phyloP scores from a whole-genome alignment of 108 stramenopile species.

The Cyclotella kingstonii region DNA sequence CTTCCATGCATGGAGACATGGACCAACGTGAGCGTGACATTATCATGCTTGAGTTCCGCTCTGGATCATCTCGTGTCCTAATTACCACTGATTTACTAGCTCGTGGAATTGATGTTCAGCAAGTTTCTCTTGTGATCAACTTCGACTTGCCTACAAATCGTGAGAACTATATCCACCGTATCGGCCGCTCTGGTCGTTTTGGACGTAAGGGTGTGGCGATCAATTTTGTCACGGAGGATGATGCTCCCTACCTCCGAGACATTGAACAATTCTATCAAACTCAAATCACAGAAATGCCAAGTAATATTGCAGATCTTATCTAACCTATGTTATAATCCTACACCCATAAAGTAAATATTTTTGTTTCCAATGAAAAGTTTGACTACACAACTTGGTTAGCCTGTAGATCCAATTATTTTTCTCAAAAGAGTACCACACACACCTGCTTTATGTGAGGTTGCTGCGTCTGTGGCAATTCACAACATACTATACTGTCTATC shows the following conservation, averaged over 20 bases:
- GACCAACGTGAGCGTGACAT: slow-evolving; percentile 99
- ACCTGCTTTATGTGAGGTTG: too few species aligned
- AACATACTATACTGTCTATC: too few species aligned
- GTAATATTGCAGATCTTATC: slow-evolving; percentile 91
- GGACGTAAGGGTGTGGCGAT: slow-evolving; percentile 99
- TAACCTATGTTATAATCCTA: slow-evolving; percentile 54
- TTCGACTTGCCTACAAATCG: slow-evolving; percentile 99
- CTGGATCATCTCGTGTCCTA: slow-evolving; percentile 98
- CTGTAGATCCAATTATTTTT: too few species aligned
- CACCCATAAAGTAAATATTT: too few species aligned
- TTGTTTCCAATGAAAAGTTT: too few species aligned
- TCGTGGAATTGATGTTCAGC: slow-evolving; percentile 99
- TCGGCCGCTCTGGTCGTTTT: slow-evolving; percentile 99
- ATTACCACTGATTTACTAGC: slow-evolving; percentile 98
- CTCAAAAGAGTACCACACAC: too few species aligned
- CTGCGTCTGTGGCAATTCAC: too few species aligned
- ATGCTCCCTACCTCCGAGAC: slow-evolving; percentile 98
- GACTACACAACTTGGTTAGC: too few species aligned
- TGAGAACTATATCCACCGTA: slow-evolving; percentile 99
- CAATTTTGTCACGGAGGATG: slow-evolving; percentile 97
- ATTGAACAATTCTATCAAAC: slow-evolving; percentile 99
- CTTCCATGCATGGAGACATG: slow-evolving; percentile 99
- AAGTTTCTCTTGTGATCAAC: slow-evolving; percentile 99
- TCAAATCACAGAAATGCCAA: slow-evolving; percentile 98
- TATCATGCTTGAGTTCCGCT: slow-evolving; percentile 99